Evolutionary conservation across 2,329 filamentous ascomycete species (phyloP), one percentile per base, ranked within the genome.

Genomic region (Acephala macrosclerotiorum): DNA sequence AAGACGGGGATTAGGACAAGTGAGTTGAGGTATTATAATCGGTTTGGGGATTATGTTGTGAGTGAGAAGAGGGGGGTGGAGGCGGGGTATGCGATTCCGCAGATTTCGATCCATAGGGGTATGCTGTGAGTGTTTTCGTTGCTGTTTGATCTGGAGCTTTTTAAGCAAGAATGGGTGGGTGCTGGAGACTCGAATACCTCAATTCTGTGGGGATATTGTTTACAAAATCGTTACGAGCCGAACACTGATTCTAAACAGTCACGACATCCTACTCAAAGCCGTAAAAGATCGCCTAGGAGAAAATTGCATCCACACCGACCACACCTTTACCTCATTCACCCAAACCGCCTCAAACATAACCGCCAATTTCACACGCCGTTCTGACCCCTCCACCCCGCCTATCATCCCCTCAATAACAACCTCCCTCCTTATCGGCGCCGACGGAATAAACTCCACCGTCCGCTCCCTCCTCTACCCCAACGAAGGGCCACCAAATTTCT

Each of bases 21-120:
- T 63, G 81, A 82, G 70, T 71, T 82, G 49, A 80, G 80, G 66
- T 82, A 79, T 69, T 83, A 81, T 74, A 80, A 80, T 64, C 75
- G 76, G 16, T 77, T 80, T 72, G 80, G 81, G 29, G 74, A 82
- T 68, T 66, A 76, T 16, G 82, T 82, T 58, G 68, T 83, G 26
- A 78, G 74, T 42, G 80, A 83, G 66, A 78, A 78, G 20, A 73
- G 80, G 53, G 81, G 80, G 1, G 71, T 76, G 47, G 68, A 69
- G 22, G 80, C 80, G 1, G 80, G 81, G 12, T 83, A 82, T 66
- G 67, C 71, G 9, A 66, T 83, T 0, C 80, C 80, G 1, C 80
- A 83, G 63, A 79, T 82, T 65, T 79, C 77, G n/a, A 76, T 82
- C 1, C 81, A 82, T 68, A 75, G 80, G 6, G 81, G 80, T 16